Base-by-base conservation (phyloP, 2,329 filamentous ascomycete genomes). In the Teratosphaeria pseudoeucalypti region DNA sequence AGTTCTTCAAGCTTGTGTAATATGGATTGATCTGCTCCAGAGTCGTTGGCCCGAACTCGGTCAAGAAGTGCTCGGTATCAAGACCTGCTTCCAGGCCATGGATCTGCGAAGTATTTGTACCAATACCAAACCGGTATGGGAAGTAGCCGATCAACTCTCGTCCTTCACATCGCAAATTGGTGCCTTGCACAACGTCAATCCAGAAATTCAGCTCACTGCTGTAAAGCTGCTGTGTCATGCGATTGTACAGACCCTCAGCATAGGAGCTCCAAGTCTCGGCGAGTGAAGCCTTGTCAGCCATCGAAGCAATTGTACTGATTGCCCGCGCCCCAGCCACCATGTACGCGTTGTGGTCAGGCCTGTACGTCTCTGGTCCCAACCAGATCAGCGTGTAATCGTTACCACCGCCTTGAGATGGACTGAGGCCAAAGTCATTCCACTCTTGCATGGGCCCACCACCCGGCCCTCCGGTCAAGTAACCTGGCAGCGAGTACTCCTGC, bases 311-410 rank as follows among this genome's bases (percentile, higher is more conserved):
- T 12, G 65, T 63, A 5, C 72, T 67, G 53, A 79, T 77, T 2
- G 75, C 75, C 34, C 70, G 66, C 1, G 76, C 75, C 60, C 74
- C 74, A 11, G 75, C 76, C 29, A 75, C 73, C 71, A 77, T 77
- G 58, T 78, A 78, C 2, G 74, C 70, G 56, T 78, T 78, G 63
- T 75, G 72, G 23, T 70, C 76, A 2, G 76, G 76, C 12, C 76
- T 70, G 58, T 74, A 78, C 2, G 75, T 76, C 29, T 76, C 67
- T 1, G 75, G 76, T 6, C 76, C 76, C 54, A 74, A 66, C 49
- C 62, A 65, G 19, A 67, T 65, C 68, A 61, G 55, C 3, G 10
- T 14, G 47, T 63, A 63, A 52, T 63, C 59, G 27, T 63, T 63
- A 37, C 60, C 58, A 49, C 58, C 63, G 27, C 60, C 60, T 37